Evolutionary conservation across 2,329 filamentous ascomycete genomes (phyloP), one percentile per base, ranked within the genome.

Genomic region (Aureobasidium lini): DNA sequence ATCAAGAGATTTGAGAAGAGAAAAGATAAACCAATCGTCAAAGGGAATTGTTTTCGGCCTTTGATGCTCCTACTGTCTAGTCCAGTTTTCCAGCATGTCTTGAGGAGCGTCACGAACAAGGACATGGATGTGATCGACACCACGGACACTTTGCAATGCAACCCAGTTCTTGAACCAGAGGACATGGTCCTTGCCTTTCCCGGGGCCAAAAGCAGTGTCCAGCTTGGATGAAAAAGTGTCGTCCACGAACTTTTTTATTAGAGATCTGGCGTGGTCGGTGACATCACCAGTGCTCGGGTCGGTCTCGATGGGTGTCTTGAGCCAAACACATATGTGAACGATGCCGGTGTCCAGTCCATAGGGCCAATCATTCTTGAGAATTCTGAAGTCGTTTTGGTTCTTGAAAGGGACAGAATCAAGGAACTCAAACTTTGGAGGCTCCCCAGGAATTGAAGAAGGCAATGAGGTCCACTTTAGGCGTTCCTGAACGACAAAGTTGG

Each of bases 121-220:
- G 16, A 84, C 73, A 72, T 84, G 81, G 6, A 84, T 73, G 73
- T 84, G 81, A 64, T 84, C 81, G 34, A 84, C 69, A 0, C 79
- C 78, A 57, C 81, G 72, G 47, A 86, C 82, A 64, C 81, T 84
- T 70, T 86, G 83, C 69, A 85, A 66, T 39, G 76, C 77, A 8
- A 78, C 79, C 76, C 81, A 84, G 65, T 86, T 86, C 75, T 84
- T 85, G 67, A 86, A 86, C 84, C 84, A 86, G 60, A 83, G 67
- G 28, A 86, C 78, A 64, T 77, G 77, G 18, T 76, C 76, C 23
- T 63, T 47, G 71, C 73, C 71, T 60, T 67, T 66, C 10, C 61
- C 57, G 32, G 47, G 31, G 7, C 60, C 61, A 49, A 60, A 52
- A 4, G 53, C 62, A 39, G 66, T 60, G 40, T 66, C 71, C 62